Percentiles rank a stretch among this genome's conserved stretches.
These are phyloP conservation scores for Aegilops longissima DNA, from an alignment of 176 grass and related monocot species.

Conservation along the genomic window DNA sequence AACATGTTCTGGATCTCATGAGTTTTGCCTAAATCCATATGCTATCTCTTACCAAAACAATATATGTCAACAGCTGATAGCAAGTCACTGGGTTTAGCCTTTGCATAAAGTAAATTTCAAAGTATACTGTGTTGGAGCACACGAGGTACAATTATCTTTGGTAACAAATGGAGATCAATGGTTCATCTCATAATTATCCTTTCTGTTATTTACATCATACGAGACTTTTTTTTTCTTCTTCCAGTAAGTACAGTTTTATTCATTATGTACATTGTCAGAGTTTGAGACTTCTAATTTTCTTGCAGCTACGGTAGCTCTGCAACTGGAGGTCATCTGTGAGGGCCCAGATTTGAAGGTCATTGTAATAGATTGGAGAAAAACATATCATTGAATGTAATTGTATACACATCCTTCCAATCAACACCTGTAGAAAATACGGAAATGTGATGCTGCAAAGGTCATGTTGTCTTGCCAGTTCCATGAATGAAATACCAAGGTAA, in stretches of 20 bases:
- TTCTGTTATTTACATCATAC: slow-evolving; percentile 27
- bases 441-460: not conserved
- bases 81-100: not conserved
- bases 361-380: not conserved
- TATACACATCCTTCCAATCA: slow-evolving; percentile 7
- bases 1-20: not conserved
- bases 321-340: not conserved
- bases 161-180: not conserved
- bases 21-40: not conserved
- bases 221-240: not conserved
- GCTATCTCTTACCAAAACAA: slow-evolving; percentile 4
- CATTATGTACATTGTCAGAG: slow-evolving; percentile 31
- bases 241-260: not conserved
- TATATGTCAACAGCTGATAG: not conserved
- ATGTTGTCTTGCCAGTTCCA: not conserved
- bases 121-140: not conserved
- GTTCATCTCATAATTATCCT: slow-evolving; percentile 10
- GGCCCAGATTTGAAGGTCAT: not conserved
- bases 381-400: not conserved
- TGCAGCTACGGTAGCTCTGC: not conserved
- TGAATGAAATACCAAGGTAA: slow-evolving; percentile 30
- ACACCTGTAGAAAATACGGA: not conserved
- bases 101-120: slow-evolving; percentile 13
- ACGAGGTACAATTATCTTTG: not conserved
- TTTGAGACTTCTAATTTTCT: not conserved